Base-by-base conservation (phyloP, 2,329 filamentous ascomycete species). In the Atkinsonella hypoxylon region DNA sequence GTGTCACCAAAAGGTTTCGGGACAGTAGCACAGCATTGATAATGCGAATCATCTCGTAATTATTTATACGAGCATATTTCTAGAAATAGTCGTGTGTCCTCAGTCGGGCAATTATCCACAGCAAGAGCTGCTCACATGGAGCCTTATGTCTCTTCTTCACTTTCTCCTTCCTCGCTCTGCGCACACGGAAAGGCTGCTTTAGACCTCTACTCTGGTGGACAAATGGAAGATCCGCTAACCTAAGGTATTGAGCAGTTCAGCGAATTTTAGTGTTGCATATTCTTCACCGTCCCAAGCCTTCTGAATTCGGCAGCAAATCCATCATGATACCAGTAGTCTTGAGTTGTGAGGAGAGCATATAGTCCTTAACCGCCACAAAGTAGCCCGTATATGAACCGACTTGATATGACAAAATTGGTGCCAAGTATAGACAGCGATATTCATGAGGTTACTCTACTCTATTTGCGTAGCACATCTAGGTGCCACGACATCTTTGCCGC, bases 31-130 rank as follows among this genome's bases (percentile, higher is more conserved):
- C 50, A 49, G 38, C 26, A 31, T 17, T 45, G 30, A 34, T 17
- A 39, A 52, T 46, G 47, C 42, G 15, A 42, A 20, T 52, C 50
- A 49, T 52, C 34, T 52, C 47, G 50, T 51, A 47, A 46, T 41
- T 8, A 22, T 11, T 30, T n/a, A 44, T 36, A 43, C 20, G 10
- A 22, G 6, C 18, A 17, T 39, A 9, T 40, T 40, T 26, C 8
- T 34, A 22, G 12, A 10, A 38, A 15, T 18, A 18, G 15, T 20
- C 1, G 26, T 3, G 4, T 47, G 26, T 7, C 34, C n/a, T 15
- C n/a, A 18, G 26, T 42, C 17, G 26, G 20, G 20, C 11, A 36
- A 17, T 34, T 26, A 30, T 43, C 13, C 30, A 43, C 39, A 7
- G 17, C 40, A 17, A 32, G 13, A 20, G 18, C 13, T 30, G 41